Conservation (phyloP, 495 filamentous ascomycete genomes). For the Darksidea phi region DNA sequence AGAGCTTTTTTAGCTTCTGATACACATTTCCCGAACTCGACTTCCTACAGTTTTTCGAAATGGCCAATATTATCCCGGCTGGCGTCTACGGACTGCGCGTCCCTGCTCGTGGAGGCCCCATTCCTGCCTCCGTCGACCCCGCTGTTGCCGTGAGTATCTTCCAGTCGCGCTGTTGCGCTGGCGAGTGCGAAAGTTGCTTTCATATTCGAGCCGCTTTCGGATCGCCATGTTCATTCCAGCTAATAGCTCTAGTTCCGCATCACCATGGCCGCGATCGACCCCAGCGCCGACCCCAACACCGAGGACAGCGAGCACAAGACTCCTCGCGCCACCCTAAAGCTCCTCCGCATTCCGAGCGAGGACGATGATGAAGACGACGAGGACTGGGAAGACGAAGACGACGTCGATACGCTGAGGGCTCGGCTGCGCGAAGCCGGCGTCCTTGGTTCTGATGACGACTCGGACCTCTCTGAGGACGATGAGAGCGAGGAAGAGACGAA, state of each 20-base stretch:
- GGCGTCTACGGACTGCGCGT: constrained; percentile 88
- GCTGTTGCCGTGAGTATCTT: constrained; percentile 72
- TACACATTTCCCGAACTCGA: constrained; percentile 1
- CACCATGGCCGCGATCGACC: constrained; percentile 98
- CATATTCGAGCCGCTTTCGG: not conserved
- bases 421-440: constrained; percentile 48
- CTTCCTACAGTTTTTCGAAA: constrained; percentile 10
- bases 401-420: constrained; percentile 63
- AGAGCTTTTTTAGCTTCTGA: not conserved
- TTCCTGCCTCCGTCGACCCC: constrained; percentile 71
- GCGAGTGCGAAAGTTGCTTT: too few species aligned
- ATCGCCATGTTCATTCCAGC: constrained; percentile 10
- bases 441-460: constrained; percentile 42
- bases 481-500: constrained; percentile 69
- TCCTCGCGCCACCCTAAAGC: constrained; percentile 81
- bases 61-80: constrained; percentile 60
- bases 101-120: constrained; percentile 70
- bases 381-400: constrained; percentile 51
- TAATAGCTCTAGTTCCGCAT: constrained; percentile 73
- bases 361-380: constrained; percentile 45
- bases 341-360: constrained; percentile 62
- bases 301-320: constrained; percentile 56
- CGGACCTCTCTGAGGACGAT: constrained; percentile 59
- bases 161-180: too few species aligned
- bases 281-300: constrained; percentile 65